Evolutionary conservation across 257 asterid species (phyloP).

Genomic region (Plantago ovata): DNA sequence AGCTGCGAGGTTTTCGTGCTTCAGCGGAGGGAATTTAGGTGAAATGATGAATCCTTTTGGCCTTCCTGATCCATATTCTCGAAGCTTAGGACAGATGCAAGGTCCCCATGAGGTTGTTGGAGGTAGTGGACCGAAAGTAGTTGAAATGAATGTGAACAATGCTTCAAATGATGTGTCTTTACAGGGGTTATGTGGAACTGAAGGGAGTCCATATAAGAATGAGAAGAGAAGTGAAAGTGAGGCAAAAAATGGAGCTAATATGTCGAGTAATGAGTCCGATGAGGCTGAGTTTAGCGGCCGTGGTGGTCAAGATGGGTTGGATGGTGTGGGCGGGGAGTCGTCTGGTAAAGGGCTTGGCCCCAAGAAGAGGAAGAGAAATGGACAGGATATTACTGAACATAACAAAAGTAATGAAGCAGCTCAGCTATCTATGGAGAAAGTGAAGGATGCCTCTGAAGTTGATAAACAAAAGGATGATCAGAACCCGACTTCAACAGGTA

Average conservation of each 20-base stretch:
- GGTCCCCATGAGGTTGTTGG: slow-evolving; percentile 39
- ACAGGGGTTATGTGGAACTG: slow-evolving; percentile 25
- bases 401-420: slow-evolving; percentile 41
- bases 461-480: slow-evolving; percentile 44
- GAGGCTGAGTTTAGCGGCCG: slow-evolving; percentile 71
- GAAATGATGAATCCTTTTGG: slow-evolving; percentile 50
- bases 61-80: slow-evolving; percentile 35
- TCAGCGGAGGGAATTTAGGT: slow-evolving; percentile 67
- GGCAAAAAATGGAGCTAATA: slow-evolving; percentile 37
- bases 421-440: slow-evolving; percentile 30
- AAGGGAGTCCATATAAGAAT: slow-evolving; percentile 47
- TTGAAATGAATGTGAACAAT: slow-evolving; percentile 33
- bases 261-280: slow-evolving; percentile 51
- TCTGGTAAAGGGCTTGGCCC: slow-evolving; percentile 43
- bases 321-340: slow-evolving; percentile 36
- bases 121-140: slow-evolving; percentile 27
- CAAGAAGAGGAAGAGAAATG: slow-evolving; percentile 74
- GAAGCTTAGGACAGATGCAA: slow-evolving; percentile 38
- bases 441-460: slow-evolving; percentile 34
- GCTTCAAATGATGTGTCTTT: slow-evolving; percentile 34
- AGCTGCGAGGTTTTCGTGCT: slow-evolving; percentile 89
- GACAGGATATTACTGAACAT: slow-evolving; percentile 43
- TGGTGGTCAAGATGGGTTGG: slow-evolving; percentile 47
- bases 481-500: slow-evolving; percentile 33
- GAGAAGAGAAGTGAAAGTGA: slow-evolving; percentile 49